These are phyloP conservation scores for Russula ochroleuca DNA, from an alignment of 768 basidiomycete genomes.

Conservation along the genomic window DNA sequence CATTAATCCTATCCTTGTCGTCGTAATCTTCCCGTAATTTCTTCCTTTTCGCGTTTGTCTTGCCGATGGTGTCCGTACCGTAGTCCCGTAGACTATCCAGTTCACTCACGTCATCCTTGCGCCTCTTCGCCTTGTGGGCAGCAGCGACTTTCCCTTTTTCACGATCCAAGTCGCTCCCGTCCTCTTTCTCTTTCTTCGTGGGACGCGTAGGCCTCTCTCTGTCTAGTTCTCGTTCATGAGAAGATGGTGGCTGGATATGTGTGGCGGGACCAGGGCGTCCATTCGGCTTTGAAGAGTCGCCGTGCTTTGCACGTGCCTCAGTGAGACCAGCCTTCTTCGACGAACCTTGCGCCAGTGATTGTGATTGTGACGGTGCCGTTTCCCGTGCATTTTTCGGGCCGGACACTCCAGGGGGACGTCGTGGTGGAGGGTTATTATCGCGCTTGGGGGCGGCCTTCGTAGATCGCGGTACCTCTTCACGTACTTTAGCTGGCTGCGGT, in stretches of 20 bases:
- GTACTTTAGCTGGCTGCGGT: slow-evolving; percentile 7
- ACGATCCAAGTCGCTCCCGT: slow-evolving; percentile 21
- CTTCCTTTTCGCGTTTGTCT: slow-evolving; percentile 29
- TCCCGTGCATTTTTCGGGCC: slow-evolving; percentile 24
- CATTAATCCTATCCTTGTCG: slow-evolving; percentile 27
- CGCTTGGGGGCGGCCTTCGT: slow-evolving; percentile 18
- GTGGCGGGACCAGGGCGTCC: slow-evolving; percentile 38
- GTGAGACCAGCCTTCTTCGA: slow-evolving; percentile 31
- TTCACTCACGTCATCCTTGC: slow-evolving; percentile 24
- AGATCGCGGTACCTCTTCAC: slow-evolving; percentile 14
- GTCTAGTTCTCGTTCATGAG: slow-evolving; percentile 25
- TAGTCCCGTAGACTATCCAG: slow-evolving; percentile 28
- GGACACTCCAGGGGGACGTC: slow-evolving; percentile 27
- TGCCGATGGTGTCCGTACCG: slow-evolving; percentile 18
- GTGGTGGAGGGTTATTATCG: slow-evolving; percentile 26
- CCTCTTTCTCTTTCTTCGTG: slow-evolving; percentile 18
- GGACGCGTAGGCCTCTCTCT: slow-evolving; percentile 8
- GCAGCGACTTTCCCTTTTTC: slow-evolving; percentile 5
- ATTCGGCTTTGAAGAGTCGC: slow-evolving; percentile 32
- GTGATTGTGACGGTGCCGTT: slow-evolving; percentile 24
- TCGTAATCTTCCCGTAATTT: slow-evolving; percentile 29
- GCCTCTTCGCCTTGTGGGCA: slow-evolving; percentile 12
- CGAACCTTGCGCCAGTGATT: slow-evolving; percentile 21
- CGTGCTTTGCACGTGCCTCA: slow-evolving; percentile 34
- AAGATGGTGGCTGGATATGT: slow-evolving; percentile 30